Evolutionary conservation across 805 yeast genomes (phyloP), one percentile per base, ranked within the genome.

Genomic region (Brettanomyces naardenensis): DNA sequence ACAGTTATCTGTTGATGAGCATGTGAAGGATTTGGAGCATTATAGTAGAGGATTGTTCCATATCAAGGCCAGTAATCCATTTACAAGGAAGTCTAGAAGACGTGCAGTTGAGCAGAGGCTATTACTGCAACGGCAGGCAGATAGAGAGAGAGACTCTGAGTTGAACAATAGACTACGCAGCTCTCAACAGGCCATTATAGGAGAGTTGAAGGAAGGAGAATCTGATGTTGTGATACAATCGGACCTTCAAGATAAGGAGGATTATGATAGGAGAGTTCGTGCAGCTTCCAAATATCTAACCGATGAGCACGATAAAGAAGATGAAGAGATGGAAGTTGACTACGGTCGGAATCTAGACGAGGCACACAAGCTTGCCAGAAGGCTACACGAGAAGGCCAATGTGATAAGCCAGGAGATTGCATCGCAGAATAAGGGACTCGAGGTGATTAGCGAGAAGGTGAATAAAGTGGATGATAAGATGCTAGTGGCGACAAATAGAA

Each of bases 301-400:
- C 49, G 96, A 87, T 54, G 83, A 82, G 35, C 57, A 53, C 17
- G 97, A 90, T 59, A 78, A 78, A 35, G 97, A 90, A 56, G 97
- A 92, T 59, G 95, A 88, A 51, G 92, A 80, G 48, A 75, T 87
- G 75, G 97, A 90, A 55, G 74, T 80, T 44, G 95, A 89, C 59
- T 75, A 88, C 48, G 89, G 88, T 38, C 64, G 73, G 45, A 92
- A 92, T 52, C 65, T 90, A 58, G 89, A 84, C 50, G 86, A 81
- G 56, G 82, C 92, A 35, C 71, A 74, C 10, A 69, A 69, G 29
- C 73, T 80, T 41, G 75, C 95, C 23, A 69, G 70, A 38, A 76
- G 88, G 43, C 71, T 90, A 60, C 80, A 78, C 55, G 73, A 68
- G 44, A 67, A 85, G 38, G 96, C 97, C 3, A 54, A 69, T 40